These are phyloP conservation scores for Protomyces gravidus DNA, from an alignment of 1,139 yeast genomes.

Conservation along the genomic window DNA sequence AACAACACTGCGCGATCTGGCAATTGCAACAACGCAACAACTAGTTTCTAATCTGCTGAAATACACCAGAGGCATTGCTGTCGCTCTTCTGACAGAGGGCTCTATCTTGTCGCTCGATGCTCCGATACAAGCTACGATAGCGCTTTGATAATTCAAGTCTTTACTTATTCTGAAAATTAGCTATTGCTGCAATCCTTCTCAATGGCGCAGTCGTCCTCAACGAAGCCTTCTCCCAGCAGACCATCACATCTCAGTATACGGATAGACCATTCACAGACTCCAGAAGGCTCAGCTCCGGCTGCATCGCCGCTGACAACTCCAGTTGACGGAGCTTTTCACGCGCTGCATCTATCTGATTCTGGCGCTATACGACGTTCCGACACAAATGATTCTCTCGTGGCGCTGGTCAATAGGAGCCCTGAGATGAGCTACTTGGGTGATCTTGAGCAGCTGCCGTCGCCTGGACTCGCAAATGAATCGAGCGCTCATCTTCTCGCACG, in stretches of 20 bases:
- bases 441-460: conserved; percentile 40
- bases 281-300: background rate
- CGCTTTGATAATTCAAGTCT: too few species aligned
- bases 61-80: too few species aligned
- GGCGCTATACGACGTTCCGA: conserved; percentile 3
- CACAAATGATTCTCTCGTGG: conserved; percentile 8
- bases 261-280: background rate
- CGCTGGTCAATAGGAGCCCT: conserved; percentile 10
- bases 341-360: background rate
- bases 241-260: background rate
- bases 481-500: background rate
- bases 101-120: too few species aligned
- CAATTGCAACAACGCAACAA: too few species aligned
- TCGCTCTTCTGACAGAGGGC: too few species aligned
- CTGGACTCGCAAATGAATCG: conserved; percentile 33
- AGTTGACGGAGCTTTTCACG: background rate
- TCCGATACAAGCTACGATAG: too few species aligned
- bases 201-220: too few species aligned
- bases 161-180: too few species aligned
- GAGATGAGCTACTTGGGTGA: conserved; percentile 31
- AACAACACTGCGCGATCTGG: too few species aligned
- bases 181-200: too few species aligned
- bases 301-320: background rate
- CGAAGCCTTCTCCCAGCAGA: background rate
- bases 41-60: too few species aligned